These are phyloP conservation scores for Kwoniella pini DNA, from an alignment of 768 basidiomycete genomes.

Conservation along the genomic window DNA sequence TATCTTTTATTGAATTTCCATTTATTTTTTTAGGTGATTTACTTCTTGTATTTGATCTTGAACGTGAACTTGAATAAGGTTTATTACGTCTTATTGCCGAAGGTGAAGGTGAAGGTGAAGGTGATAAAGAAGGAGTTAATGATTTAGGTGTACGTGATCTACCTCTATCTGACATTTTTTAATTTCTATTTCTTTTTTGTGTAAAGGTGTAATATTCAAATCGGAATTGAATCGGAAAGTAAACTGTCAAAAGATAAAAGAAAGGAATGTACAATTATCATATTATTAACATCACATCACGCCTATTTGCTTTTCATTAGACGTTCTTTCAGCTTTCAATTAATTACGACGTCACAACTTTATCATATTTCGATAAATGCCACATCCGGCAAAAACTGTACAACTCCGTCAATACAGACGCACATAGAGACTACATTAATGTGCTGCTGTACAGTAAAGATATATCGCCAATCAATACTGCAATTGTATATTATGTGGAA, in stretches of 20 bases:
- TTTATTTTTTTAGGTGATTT: constrained; percentile 10
- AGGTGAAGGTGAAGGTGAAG: constrained; percentile 13
- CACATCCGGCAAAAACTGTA: not conserved
- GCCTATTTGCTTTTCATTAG: too few species aligned
- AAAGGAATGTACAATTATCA: not conserved
- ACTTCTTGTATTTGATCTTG: constrained; percentile 3
- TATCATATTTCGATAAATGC: not conserved
- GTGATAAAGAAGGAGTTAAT: constrained; percentile 24
- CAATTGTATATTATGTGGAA: too few species aligned
- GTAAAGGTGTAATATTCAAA: too few species aligned
- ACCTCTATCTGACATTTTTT: constrained; percentile 37
- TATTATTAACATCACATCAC: not conserved
- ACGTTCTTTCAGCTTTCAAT: too few species aligned
- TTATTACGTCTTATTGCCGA: too few species aligned
- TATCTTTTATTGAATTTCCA: constrained; percentile 3
- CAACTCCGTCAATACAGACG: not conserved
- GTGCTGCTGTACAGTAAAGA: too few species aligned
- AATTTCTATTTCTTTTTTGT: not conserved
- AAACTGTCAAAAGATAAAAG: not conserved
- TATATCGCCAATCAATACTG: too few species aligned
- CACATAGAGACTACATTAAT: too few species aligned
- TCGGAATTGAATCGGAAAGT: too few species aligned
- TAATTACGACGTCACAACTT: constrained; percentile 9
- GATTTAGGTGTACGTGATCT: constrained; percentile 41
- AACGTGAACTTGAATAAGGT: constrained; percentile 11